These are phyloP conservation scores for Volvariella volvacea DNA, from an alignment of 1,284 basidiomycete species.

Conservation along the genomic window DNA sequence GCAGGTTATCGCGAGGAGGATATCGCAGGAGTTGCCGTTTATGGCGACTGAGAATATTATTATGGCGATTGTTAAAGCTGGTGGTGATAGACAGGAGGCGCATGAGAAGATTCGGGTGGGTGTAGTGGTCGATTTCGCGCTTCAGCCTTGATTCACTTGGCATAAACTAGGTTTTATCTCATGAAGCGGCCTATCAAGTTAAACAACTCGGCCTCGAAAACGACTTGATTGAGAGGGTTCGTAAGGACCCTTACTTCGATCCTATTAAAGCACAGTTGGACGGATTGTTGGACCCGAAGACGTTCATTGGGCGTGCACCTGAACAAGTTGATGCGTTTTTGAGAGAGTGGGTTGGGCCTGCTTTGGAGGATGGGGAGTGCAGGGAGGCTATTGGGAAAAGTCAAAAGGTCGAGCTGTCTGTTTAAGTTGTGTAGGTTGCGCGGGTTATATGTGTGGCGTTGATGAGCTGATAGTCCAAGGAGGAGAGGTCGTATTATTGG, in stretches of 20 bases:
- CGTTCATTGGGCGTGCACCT: constrained; percentile 87
- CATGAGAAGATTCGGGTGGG: constrained; percentile 92
- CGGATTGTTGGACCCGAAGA: constrained; percentile 71
- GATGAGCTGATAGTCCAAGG: too few species aligned
- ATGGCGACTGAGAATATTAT: constrained; percentile 99
- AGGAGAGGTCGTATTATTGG: too few species aligned
- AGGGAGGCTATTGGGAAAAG: constrained; percentile 48
- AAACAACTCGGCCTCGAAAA: constrained; percentile 95
- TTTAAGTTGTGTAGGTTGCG: too few species aligned
- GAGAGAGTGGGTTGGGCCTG: constrained; percentile 86
- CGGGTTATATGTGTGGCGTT: too few species aligned
- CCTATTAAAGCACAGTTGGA: constrained; percentile 62
- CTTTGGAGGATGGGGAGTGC: constrained; percentile 62
- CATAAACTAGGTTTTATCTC: constrained; percentile 71
- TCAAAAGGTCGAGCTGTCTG: constrained; percentile 43
- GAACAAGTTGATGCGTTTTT: constrained; percentile 92
- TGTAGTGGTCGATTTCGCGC: constrained; percentile 1
- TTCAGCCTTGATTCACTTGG: background rate
- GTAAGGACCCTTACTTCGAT: constrained; percentile 53
- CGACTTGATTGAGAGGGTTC: constrained; percentile 89
- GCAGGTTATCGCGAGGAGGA: constrained; percentile 87
- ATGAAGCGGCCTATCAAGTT: constrained; percentile 92
- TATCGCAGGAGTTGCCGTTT: constrained; percentile 95
- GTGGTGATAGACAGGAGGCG: constrained; percentile 94
- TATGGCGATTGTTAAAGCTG: constrained; percentile 96